These are phyloP conservation scores for Cicer chorassanicum DNA, from an alignment of 306 rosid genomes.

Conservation along the genomic window DNA sequence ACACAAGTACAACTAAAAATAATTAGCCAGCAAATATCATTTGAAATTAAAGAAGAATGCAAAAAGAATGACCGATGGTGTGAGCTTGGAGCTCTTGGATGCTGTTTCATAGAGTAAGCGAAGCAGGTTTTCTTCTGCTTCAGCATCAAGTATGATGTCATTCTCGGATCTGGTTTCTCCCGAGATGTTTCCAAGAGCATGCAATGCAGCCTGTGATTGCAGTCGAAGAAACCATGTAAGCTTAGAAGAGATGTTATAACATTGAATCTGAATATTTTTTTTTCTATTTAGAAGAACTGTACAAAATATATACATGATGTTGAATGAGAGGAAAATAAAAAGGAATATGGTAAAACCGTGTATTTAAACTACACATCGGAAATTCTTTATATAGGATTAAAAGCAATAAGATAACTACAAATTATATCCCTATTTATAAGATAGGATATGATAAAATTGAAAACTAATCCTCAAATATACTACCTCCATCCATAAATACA, in stretches of 20 bases:
- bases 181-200: constrained; percentile 78
- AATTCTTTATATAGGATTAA: no score
- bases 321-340: no score
- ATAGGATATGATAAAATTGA: no score
- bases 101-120: constrained; percentile 68
- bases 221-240: constrained; percentile 34
- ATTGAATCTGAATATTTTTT: constrained; percentile 6
- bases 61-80: constrained; percentile 68
- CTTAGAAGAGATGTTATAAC: constrained; percentile 23
- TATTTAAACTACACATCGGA: no score
- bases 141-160: constrained; percentile 57
- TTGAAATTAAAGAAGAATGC: constrained; percentile 35
- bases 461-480: no score
- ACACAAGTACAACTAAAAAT: constrained; percentile 5
- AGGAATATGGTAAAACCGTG: no score
- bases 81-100: constrained; percentile 73
- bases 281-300: neutral
- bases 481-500: no score
- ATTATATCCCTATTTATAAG: no score
- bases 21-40: constrained; percentile 18
- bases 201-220: constrained; percentile 78
- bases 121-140: constrained; percentile 76
- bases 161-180: constrained; percentile 77
- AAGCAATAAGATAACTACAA: no score
- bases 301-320: neutral